Percentiles rank a stretch among this genome's conserved stretches.
Conservation (phyloP, 2,329 filamentous ascomycete genomes). For the Penicillium sp. region DNA sequence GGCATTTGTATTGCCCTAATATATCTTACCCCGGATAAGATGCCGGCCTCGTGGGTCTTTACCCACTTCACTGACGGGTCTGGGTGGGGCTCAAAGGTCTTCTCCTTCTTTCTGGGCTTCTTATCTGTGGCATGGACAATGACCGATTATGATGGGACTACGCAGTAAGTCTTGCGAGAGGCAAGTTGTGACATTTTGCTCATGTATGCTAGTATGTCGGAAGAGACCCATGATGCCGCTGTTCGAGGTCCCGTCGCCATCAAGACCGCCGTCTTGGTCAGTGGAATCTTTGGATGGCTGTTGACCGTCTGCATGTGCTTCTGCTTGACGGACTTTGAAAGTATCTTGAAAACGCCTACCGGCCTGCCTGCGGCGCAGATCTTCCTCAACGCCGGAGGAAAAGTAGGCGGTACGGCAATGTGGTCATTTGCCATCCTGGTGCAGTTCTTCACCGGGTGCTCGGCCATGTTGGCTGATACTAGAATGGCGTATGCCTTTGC, state of each 20-base stretch:
- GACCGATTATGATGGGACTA: conserved; percentile 69
- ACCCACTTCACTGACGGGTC: conserved; percentile 62
- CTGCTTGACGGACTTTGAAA: conserved; percentile 60
- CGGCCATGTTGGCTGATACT: conserved; percentile 65
- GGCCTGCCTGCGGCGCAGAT: conserved; percentile 62
- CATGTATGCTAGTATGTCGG: conserved; percentile 55
- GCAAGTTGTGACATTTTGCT: background rate
- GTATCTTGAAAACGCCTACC: conserved; percentile 58
- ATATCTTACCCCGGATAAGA: conserved; percentile 60
- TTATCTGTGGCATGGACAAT: conserved; percentile 55
- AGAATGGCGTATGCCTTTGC: conserved; percentile 64
- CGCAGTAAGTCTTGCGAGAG: conserved; percentile 50
- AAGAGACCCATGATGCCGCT: conserved; percentile 66
- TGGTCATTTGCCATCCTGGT: conserved; percentile 64
- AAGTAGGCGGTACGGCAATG: conserved; percentile 59
- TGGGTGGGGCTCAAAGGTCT: conserved; percentile 61
- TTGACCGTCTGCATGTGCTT: conserved; percentile 65
- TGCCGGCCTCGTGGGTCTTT: conserved; percentile 61
- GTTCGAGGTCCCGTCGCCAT: conserved; percentile 62
- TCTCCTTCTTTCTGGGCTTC: conserved; percentile 63
- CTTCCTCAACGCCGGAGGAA: conserved; percentile 62
- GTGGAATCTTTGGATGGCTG: conserved; percentile 62
- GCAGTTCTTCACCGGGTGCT: conserved; percentile 65
- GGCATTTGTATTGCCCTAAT: conserved; percentile 61
- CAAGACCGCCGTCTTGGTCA: conserved; percentile 59